phyloP scores from a whole-genome alignment of 352 stramenopile species.

The Phytophthora pinifolia region DNA sequence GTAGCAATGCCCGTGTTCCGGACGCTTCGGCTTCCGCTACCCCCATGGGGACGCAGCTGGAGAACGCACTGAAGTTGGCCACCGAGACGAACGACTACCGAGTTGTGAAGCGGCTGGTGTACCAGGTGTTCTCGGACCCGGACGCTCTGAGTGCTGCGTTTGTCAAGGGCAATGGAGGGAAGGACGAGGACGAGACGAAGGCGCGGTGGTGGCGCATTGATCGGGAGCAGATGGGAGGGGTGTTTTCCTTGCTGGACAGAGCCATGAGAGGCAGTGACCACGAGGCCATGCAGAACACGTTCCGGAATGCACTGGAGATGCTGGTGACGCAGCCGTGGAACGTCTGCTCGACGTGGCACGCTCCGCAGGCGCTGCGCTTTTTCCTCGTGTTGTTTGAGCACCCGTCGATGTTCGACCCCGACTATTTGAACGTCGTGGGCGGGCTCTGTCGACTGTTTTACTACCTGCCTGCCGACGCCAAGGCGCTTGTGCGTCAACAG shows the following conservation, averaged over 20 bases:
- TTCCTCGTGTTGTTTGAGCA: conserved; percentile 78
- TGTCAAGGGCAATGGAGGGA: conserved; percentile 13
- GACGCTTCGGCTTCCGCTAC: not conserved
- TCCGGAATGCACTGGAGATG: conserved; percentile 66
- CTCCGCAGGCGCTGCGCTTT: conserved; percentile 46
- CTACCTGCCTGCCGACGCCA: conserved; percentile 49
- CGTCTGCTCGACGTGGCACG: conserved; percentile 68
- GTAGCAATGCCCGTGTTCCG: not conserved
- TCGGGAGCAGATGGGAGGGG: conserved; percentile 36
- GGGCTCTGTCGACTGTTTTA: conserved; percentile 73
- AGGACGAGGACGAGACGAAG: conserved; percentile 17
- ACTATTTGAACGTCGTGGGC: conserved; percentile 71
- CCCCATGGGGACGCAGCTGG: conserved; percentile 44
- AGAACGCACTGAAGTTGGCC: conserved; percentile 42
- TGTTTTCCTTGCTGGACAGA: conserved; percentile 47
- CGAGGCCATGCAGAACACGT: conserved; percentile 66
- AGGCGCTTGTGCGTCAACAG: conserved; percentile 50
- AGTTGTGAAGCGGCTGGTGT: conserved; percentile 63
- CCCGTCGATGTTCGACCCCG: conserved; percentile 72
- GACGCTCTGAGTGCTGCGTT: conserved; percentile 57
- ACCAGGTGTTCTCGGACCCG: conserved; percentile 70
- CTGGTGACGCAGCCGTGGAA: conserved; percentile 78
- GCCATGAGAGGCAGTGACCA: conserved; percentile 40
- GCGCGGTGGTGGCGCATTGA: conserved; percentile 60
- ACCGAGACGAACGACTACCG: conserved; percentile 46